These are phyloP conservation scores for Meyerozyma athensensis DNA, from an alignment of 1,139 yeast genomes.

Conservation along the genomic window DNA sequence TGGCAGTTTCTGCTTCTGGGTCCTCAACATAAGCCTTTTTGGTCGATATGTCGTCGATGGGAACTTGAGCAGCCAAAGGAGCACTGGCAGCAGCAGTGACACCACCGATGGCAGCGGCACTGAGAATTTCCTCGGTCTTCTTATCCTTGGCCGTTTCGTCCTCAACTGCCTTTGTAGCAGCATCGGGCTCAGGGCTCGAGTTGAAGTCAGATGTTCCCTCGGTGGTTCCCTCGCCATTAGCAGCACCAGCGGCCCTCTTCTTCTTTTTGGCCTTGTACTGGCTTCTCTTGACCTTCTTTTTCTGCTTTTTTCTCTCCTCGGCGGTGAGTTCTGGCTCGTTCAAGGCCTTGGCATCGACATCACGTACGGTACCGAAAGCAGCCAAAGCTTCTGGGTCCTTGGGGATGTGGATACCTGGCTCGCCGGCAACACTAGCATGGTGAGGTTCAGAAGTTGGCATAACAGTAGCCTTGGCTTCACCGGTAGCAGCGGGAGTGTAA, in stretches of 20 bases:
- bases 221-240: constrained; percentile 11
- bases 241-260: constrained; percentile 31
- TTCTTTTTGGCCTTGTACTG: constrained; percentile 45
- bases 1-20: constrained; percentile 8
- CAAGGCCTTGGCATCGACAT: constrained; percentile 43
- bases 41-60: constrained; percentile 5
- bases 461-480: constrained; percentile 44
- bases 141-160: constrained; percentile 2
- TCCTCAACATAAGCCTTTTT: constrained; percentile 6
- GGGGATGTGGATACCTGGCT: constrained; percentile 51
- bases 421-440: constrained; percentile 47
- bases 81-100: constrained; percentile 10
- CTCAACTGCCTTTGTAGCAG: constrained; percentile 6
- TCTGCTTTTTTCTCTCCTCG: constrained; percentile 42
- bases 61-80: constrained; percentile 3
- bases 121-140: constrained; percentile 9
- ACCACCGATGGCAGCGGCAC: constrained; percentile 9
- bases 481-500: constrained; percentile 7
- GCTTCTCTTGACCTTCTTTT: constrained; percentile 45
- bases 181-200: constrained; percentile 19
- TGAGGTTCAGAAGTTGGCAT: constrained; percentile 48
- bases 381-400: constrained; percentile 34
- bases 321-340: constrained; percentile 33
- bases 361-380: constrained; percentile 33
- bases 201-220: constrained; percentile 9